phyloP scores from a whole-genome alignment of 495 filamentous ascomycete genomes.

The Hypomontagnella monticulosa region DNA sequence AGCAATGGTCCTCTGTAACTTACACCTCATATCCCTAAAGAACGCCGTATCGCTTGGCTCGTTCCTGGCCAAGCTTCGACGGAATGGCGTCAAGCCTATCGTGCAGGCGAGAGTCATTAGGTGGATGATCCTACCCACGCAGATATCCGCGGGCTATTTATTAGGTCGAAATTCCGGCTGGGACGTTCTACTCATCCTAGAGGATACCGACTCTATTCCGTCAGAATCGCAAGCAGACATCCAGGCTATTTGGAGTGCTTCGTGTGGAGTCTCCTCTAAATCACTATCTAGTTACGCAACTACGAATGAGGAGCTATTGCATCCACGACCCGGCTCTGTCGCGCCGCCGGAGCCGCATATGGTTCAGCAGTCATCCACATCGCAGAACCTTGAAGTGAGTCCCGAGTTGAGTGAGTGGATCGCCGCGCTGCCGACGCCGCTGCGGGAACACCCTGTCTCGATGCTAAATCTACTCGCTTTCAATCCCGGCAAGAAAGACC shows the following conservation, averaged over 20 bases:
- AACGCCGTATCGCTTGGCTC: conserved; percentile 37
- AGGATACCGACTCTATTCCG: conserved; percentile 49
- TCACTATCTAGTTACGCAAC: conserved; percentile 57
- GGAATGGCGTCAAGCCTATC: conserved; percentile 46
- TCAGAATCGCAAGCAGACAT: conserved; percentile 45
- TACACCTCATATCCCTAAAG: conserved; percentile 56
- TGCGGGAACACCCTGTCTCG: conserved; percentile 60
- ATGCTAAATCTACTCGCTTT: conserved; percentile 79
- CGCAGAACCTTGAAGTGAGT: conserved; percentile 65
- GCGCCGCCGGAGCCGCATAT: conserved; percentile 56
- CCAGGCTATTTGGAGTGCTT: conserved; percentile 56
- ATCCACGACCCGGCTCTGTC: conserved; percentile 46
- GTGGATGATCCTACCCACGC: conserved; percentile 67
- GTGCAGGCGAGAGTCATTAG: conserved; percentile 59
- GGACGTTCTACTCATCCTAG: conserved; percentile 67
- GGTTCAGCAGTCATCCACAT: conserved; percentile 45
- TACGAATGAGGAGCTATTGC: conserved; percentile 59
- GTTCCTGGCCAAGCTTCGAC: conserved; percentile 56
- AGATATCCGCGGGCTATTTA: conserved; percentile 57
- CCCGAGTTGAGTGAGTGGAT: conserved; percentile 63
- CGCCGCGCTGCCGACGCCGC: conserved; percentile 36
- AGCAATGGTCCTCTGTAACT: conserved; percentile 58
- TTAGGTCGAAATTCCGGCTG: conserved; percentile 59
- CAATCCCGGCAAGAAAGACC: conserved; percentile 58
- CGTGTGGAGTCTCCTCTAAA: conserved; percentile 64